Percentiles rank a stretch among this genome's conserved stretches.
Conservation (phyloP, 768 basidiomycete genomes). For the Termitomyces sp. region DNA sequence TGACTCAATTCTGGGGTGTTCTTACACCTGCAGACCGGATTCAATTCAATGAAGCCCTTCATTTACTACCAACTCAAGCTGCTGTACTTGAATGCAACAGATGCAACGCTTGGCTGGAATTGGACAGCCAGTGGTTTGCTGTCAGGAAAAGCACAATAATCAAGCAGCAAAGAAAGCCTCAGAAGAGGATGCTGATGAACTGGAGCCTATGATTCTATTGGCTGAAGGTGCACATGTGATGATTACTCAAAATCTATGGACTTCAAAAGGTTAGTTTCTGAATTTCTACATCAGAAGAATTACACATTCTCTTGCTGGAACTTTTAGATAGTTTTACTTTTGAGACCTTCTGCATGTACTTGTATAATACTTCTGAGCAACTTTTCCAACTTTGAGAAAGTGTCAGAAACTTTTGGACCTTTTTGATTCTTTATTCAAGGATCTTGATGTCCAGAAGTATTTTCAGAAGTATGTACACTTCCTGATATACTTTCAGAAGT, state of each 20-base stretch:
- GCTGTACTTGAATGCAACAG: slow-evolving; percentile 3
- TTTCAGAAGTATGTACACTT: too few species aligned
- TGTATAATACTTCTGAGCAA: too few species aligned
- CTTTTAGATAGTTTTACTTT: too few species aligned
- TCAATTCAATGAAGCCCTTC: background rate
- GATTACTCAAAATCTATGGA: slow-evolving; percentile 22
- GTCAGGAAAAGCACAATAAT: slow-evolving; percentile 15
- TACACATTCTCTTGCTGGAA: too few species aligned
- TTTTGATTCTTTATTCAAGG: too few species aligned
- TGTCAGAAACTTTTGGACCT: too few species aligned
- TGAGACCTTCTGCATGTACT: too few species aligned
- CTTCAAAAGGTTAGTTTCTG: background rate
- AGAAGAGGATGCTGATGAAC: slow-evolving; percentile 20
- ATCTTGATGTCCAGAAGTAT: too few species aligned
- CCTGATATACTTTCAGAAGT: too few species aligned
- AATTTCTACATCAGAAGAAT: too few species aligned
- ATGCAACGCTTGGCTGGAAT: background rate
- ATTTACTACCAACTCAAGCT: background rate
- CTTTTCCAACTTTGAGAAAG: too few species aligned
- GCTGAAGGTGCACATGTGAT: slow-evolving; percentile 19
- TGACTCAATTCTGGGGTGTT: background rate
- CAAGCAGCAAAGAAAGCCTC: slow-evolving; percentile 11
- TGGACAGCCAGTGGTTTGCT: background rate
- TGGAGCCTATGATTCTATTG: slow-evolving; percentile 16
- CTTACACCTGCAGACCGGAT: background rate